A percentile compares a stretch with the other conserved stretches of the same genome.
Evolutionary conservation across 805 yeast species (phyloP).

Genomic region (Dipodascus albidus): DNA sequence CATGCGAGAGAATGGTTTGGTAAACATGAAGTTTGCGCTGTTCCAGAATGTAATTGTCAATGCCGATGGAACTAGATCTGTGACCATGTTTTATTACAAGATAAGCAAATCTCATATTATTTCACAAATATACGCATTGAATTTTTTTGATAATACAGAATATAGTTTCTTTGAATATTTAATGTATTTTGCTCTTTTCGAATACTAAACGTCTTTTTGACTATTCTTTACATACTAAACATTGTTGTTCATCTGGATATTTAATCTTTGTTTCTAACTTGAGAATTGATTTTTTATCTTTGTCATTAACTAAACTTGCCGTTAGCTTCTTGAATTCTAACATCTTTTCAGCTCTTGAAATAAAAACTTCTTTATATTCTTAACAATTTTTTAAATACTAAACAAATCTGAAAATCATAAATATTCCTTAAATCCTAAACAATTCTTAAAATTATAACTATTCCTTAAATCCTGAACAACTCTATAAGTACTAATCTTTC

Average conservation of each 20-base stretch:
- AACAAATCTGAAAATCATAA: too few relatives aligned
- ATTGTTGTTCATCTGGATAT: not conserved
- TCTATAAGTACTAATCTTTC: too few relatives aligned
- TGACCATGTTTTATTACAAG: too few relatives aligned
- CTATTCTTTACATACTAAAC: too few relatives aligned
- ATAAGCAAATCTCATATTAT: not conserved
- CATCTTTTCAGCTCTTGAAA: conserved; percentile 4
- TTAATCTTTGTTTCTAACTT: not conserved
- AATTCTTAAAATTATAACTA: too few relatives aligned
- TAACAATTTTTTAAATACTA: conserved; percentile 5
- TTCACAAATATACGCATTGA: too few relatives aligned
- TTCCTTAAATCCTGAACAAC: too few relatives aligned
- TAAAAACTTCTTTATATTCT: conserved; percentile 2
- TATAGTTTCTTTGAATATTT: too few relatives aligned
- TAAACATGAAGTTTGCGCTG: conserved; percentile 81
- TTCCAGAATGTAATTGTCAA: conserved; percentile 80
- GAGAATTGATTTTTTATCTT: not conserved
- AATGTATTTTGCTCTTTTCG: too few relatives aligned
- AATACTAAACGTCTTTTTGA: too few relatives aligned
- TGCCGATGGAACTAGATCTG: conserved; percentile 29
- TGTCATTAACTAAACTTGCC: not conserved
- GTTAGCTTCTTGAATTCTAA: not conserved
- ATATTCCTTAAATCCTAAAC: too few relatives aligned
- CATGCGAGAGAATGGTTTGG: conserved; percentile 96
- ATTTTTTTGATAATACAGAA: too few relatives aligned